Evolutionary conservation across 345 rosid species (phyloP), one percentile per base, ranked within the genome.

Genomic region (Gossypium arboreum): DNA sequence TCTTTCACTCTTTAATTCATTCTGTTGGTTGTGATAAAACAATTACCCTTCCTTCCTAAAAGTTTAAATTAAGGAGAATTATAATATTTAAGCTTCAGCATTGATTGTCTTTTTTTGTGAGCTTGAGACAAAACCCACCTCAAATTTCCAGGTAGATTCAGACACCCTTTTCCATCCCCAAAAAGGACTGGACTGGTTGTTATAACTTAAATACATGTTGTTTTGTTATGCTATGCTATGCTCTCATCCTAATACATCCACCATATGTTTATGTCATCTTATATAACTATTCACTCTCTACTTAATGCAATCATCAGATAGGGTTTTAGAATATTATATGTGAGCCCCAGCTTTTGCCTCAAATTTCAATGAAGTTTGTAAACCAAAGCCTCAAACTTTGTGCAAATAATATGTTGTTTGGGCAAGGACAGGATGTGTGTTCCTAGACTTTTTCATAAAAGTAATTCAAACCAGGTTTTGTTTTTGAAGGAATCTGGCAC

Each of bases 121-220:
- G 79, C 75, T 77, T 41, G 67, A 78, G 88, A 78, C 88, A 84
- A 83, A 84, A 81, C 77, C 80, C 88, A 75, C 86, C 88, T 80
- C 84, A 10, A 87, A 81, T 75, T 78, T 85, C 84, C 86, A 87
- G 84, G 83, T 83, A 81, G 90, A 83, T 85, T 87, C 85, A 80
- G 75, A 66, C 88, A 77, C 80, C 82, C 78, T 77, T 80, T 77
- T 47, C 4, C 61, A 25, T 57, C 17, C 71, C 82, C 76, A 77
- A 71, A 78, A 77, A 51, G 29, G 47, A 65, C 61, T 27, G 47
- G 58, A 50, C 70, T 51, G 47, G 73, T 55, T 73, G 62, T 67
- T 57, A 9, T 80, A 48, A 73, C n/a, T 80, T 43, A 61, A 68
- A 73, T 76, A 56, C 74, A 43, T 67, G 72, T 51, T 73, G 52